Base-by-base conservation (phyloP, 495 filamentous ascomycete species). In the Tuber calosporum region DNA sequence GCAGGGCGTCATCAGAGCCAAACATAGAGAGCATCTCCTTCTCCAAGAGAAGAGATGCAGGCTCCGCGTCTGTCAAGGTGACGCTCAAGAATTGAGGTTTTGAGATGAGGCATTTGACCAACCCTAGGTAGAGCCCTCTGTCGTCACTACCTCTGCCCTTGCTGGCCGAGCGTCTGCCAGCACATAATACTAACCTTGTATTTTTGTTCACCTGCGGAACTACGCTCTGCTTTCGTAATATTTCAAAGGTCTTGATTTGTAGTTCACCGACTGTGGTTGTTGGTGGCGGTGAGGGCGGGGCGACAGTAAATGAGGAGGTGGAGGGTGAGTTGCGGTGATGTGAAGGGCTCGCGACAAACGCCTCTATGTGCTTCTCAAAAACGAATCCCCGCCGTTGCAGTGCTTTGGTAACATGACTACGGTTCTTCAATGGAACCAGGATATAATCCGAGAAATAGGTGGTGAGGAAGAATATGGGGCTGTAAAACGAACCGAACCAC, bases 381-480 rank as follows among this genome's bases (percentile, higher is more conserved):
- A 97, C 87, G 83, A 98, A 98, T 39, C 93, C 93, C 39, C 90
- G 88, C 22, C 87, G 88, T 73, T 94, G 88, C 20, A 98, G 87
- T 0, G 92, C 89, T 68, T 87, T 85, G 58, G 94, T 89, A 66
- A 98, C 94, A 45, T 87, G 88, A 13, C 84, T 82, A 53, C 91
- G 89, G 82, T 88, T 88, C 76, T 90, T 90, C 53, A 86, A 83
- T 6, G 95, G 95, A 6, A 98, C 93, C 26, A 99, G 86, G 77
- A 99, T 96, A 84, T 96, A 99, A 83, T 99, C 95, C 19, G 92
- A 92, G 82, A 96, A 97, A 82, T 99, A 99, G 36, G 95, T 98
- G 1, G 94, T 96, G 80, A 97, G 96, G 85, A 99, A 98, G 83
- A 98, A 97, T 76, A 99, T 96, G 53, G 95, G 91, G 43, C 90